A percentile compares a stretch with the other conserved stretches of the same genome.
Evolutionary conservation across 768 basidiomycete species (phyloP).

Genomic region (Amanita molliuscula): DNA sequence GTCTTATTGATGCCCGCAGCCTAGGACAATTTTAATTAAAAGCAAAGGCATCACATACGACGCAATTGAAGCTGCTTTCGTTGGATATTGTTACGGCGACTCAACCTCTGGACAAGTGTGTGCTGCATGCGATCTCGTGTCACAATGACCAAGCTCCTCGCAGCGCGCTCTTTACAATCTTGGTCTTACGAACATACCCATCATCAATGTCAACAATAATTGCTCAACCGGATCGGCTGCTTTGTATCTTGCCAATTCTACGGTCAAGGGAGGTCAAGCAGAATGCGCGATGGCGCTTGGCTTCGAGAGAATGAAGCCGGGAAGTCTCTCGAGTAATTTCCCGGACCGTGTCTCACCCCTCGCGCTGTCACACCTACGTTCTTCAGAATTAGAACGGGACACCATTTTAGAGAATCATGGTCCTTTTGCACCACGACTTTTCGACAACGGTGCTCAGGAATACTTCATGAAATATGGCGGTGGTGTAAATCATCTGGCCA

Average conservation of each 20-base stretch:
- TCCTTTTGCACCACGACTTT: slow-evolving; percentile 63
- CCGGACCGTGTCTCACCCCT: slow-evolving; percentile 44
- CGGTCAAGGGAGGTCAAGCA: slow-evolving; percentile 57
- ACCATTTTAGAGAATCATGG: slow-evolving; percentile 55
- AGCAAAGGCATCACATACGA: slow-evolving; percentile 73
- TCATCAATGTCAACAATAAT: slow-evolving; percentile 84
- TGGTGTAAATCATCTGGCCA: slow-evolving; percentile 53
- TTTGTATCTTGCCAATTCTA: slow-evolving; percentile 61
- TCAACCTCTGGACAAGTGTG: slow-evolving; percentile 67
- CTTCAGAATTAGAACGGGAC: slow-evolving; percentile 36
- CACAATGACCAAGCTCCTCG: not conserved
- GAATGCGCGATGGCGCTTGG: slow-evolving; percentile 78
- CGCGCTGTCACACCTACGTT: slow-evolving; percentile 30
- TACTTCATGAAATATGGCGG: slow-evolving; percentile 72
- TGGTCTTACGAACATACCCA: slow-evolving; percentile 75
- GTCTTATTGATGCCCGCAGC: slow-evolving; percentile 6
- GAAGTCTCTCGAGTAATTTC: slow-evolving; percentile 59
- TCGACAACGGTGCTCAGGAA: slow-evolving; percentile 66
- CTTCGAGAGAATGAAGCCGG: slow-evolving; percentile 78
- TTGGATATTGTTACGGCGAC: slow-evolving; percentile 74
- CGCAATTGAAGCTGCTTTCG: slow-evolving; percentile 58
- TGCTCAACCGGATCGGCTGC: slow-evolving; percentile 79
- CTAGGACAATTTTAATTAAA: no score
- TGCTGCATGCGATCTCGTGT: not conserved
- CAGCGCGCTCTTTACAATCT: slow-evolving; percentile 75